Percentiles rank a stretch among this genome's conserved stretches.
These are phyloP conservation scores for Xylariaceae sp. DNA, from an alignment of 2,329 filamentous ascomycete species.

Conservation along the genomic window DNA sequence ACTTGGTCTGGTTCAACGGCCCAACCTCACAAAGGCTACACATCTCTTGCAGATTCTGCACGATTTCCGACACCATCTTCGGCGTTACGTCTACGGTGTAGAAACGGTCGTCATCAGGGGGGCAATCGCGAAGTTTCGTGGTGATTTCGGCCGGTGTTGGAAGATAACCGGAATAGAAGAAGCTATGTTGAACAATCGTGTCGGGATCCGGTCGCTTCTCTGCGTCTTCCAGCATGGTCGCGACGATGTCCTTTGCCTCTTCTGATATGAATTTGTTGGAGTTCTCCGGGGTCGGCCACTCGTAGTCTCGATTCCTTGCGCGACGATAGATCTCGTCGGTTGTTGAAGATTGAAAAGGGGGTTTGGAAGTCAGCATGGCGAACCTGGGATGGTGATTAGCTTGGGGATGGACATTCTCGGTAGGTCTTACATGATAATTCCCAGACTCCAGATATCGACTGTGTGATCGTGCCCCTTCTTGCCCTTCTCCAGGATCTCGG, in stretches of 20 bases:
- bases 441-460: constrained; percentile 97
- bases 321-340: constrained; percentile 79
- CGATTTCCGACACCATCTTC: constrained; percentile 42
- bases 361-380: constrained; percentile 93
- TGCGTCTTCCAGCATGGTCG: constrained; percentile 68
- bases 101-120: constrained; percentile 55
- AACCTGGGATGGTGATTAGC: constrained; percentile 52
- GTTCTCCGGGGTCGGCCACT: constrained; percentile 66
- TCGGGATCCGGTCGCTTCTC: constrained; percentile 71
- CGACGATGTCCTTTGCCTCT: constrained; percentile 73
- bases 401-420: neutral
- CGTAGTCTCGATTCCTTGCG: constrained; percentile 67
- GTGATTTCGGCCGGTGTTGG: constrained; percentile 57
- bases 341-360: constrained; percentile 89
- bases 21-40: constrained; percentile 56
- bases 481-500: constrained; percentile 90
- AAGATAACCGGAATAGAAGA: constrained; percentile 73
- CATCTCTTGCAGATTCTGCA: constrained; percentile 51
- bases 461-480: constrained; percentile 95
- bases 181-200: constrained; percentile 70
- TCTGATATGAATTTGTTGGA: constrained; percentile 65
- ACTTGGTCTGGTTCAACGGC: constrained; percentile 44
- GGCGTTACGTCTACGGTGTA: constrained; percentile 45
- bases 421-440: constrained; percentile 79
- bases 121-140: constrained; percentile 49